Base-by-base conservation (phyloP, 2,329 filamentous ascomycete species). In the Tolypocladium cylindrosporum region DNA sequence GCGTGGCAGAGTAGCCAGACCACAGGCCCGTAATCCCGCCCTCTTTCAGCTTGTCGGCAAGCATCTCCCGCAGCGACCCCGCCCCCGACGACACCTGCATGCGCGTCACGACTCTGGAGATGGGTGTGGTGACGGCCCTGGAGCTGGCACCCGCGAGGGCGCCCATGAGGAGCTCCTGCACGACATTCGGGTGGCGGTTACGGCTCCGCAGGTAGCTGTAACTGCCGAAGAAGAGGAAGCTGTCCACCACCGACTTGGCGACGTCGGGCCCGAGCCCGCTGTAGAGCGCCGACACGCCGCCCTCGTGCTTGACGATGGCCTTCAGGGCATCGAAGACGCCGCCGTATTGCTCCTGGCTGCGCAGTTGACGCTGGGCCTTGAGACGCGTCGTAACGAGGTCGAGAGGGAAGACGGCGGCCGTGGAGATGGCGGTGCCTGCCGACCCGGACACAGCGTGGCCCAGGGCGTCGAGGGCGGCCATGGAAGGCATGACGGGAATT, bases 171-270 rank as follows among this genome's bases (percentile, higher is more conserved):
- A 96, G 78, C 71, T 96, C 90, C 65, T 91, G 87, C 27, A 87
- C 59, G 1, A 86, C 79, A 3, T 82, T 81, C 1, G 94, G 74
- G 24, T 65, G 67, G 61, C 72, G 63, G 59, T 68, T 73, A 64
- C 73, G 71, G 55, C 72, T 71, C 52, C 73, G 68, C 55, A 79
- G 68, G 34, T 77, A 71, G 61, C 79, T 89, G 73, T 96, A 95
- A 59, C 89, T 87, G 21, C 93, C 79, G 74, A 95, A 95, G 77
- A 95, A 95, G 55, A 95, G 78, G 68, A 94, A 93, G 58, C 87
- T 89, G 74, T 94, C 90, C 37, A 84, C 79, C 27, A 86, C 78
- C 31, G 83, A 85, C 70, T 89, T 90, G 65, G 76, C 78, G 13
- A 87, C 83, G 66, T 89, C 87, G 41, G 82, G 79, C 8, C 78